A percentile compares a stretch with the other conserved stretches of the same genome.
Conservation (phyloP, 208 protist genomes). For the Acanthamoeba royreba region DNA sequence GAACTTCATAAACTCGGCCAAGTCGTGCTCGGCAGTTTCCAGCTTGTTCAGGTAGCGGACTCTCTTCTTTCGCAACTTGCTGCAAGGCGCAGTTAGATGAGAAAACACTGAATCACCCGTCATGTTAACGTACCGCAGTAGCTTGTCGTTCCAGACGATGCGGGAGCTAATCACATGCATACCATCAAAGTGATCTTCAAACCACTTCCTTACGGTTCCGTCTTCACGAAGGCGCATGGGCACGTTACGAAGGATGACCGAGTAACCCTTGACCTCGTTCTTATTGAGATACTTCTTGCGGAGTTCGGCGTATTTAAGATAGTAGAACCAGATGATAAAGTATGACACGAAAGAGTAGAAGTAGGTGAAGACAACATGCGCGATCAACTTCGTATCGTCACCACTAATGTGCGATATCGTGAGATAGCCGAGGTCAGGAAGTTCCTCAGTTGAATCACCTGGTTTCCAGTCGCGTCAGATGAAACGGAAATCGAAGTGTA, state of each 20-base stretch:
- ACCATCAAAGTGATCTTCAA: slow-evolving; percentile 19
- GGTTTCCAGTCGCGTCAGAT: background rate
- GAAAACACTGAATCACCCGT: background rate
- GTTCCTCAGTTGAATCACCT: background rate
- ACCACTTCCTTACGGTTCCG: background rate
- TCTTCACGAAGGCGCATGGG: background rate
- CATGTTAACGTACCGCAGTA: background rate
- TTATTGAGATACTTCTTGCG: slow-evolving; percentile 43
- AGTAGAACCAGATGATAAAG: slow-evolving; percentile 25
- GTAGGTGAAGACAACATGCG: slow-evolving; percentile 25
- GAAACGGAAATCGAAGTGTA: too few species aligned
- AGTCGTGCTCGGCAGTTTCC: slow-evolving; percentile 1
- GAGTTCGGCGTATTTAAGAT: background rate
- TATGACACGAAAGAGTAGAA: slow-evolving; percentile 26
- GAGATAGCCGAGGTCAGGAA: background rate
- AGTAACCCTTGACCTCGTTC: slow-evolving; percentile 9
- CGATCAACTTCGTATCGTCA: slow-evolving; percentile 5
- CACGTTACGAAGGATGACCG: background rate
- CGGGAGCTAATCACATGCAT: background rate
- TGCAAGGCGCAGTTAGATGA: background rate
- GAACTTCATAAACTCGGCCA: slow-evolving; percentile 5
- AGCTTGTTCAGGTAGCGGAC: background rate
- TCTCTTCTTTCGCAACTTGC: background rate
- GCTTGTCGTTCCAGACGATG: slow-evolving; percentile 18
- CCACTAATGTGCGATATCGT: background rate